phyloP scores from a whole-genome alignment of 345 rosid species.

The Eucalyptus polybractea region DNA sequence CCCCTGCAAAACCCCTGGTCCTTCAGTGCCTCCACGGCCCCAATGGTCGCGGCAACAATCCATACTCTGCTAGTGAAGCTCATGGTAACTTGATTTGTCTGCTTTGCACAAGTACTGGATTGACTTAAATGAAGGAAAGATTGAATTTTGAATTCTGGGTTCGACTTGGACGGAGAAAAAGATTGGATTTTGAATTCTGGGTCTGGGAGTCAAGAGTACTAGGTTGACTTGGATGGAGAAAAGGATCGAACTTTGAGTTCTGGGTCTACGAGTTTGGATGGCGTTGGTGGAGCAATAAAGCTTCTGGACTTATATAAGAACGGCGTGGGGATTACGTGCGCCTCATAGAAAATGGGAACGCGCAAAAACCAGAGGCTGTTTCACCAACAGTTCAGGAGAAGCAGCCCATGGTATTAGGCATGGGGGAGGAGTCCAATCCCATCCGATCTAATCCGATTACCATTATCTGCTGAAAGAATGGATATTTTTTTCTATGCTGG shows the following conservation, averaged over 20 bases:
- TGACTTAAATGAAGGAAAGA: neutral
- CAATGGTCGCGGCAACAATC: constrained; percentile 5
- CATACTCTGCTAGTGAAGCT: neutral
- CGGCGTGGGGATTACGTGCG: neutral
- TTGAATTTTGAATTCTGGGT: neutral
- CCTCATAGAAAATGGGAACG: neutral
- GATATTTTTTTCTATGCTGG: neutral
- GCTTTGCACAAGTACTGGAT: neutral
- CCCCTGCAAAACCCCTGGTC: constrained; percentile 16
- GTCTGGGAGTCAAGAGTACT: neutral
- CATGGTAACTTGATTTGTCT: neutral
- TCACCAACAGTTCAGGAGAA: neutral
- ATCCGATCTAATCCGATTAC: neutral
- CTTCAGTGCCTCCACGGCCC: constrained; percentile 6
- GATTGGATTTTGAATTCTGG: neutral
- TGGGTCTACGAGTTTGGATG: neutral
- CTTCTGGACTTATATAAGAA: neutral
- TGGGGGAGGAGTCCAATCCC: neutral
- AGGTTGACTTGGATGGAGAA: neutral
- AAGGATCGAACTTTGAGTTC: neutral
- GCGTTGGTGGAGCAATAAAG: neutral
- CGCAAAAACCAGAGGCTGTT: neutral
- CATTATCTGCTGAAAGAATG: neutral
- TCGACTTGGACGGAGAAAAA: neutral
- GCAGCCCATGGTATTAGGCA: neutral